Conservation (phyloP, 2,329 filamentous ascomycete genomes). For the Aaosphaeria pasadenensis region DNA sequence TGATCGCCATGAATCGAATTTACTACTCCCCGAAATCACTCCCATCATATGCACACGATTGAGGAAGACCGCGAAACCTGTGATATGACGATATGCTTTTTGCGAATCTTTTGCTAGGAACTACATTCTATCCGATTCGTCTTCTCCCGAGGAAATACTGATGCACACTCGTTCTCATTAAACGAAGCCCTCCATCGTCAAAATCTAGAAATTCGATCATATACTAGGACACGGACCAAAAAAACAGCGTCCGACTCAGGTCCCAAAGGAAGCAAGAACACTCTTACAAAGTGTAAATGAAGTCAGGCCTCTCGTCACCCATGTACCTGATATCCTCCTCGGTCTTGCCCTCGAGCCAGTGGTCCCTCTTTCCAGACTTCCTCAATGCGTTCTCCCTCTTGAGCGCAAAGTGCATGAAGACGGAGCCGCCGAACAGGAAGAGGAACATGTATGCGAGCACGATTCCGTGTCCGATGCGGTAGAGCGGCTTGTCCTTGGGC, state of each 20-base stretch:
- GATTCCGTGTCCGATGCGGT: slow-evolving; percentile 69
- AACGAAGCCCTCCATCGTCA: too few relatives aligned
- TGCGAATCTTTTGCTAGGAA: too few relatives aligned
- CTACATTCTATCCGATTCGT: too few relatives aligned
- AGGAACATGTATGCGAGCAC: slow-evolving; percentile 71
- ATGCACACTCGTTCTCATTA: too few relatives aligned
- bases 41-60: too few relatives aligned
- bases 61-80: too few relatives aligned
- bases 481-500: slow-evolving; percentile 59
- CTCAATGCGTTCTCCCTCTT: slow-evolving; percentile 67
- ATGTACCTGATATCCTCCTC: slow-evolving; percentile 61
- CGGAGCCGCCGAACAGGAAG: slow-evolving; percentile 68
- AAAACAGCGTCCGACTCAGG: background rate
- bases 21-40: too few relatives aligned
- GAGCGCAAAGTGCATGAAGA: slow-evolving; percentile 63
- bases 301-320: slow-evolving; percentile 68
- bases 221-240: background rate
- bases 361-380: slow-evolving; percentile 61
- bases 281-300: slow-evolving; percentile 62
- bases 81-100: too few relatives aligned
- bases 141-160: too few relatives aligned
- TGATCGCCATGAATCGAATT: too few relatives aligned
- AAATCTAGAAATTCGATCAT: too few relatives aligned
- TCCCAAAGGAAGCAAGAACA: too few relatives aligned
- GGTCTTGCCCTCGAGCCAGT: slow-evolving; percentile 64